Evolutionary conservation across 371 early-diverging fungal species (phyloP), one percentile per base, ranked within the genome.

Genomic region (Haplosporangium sp.): DNA sequence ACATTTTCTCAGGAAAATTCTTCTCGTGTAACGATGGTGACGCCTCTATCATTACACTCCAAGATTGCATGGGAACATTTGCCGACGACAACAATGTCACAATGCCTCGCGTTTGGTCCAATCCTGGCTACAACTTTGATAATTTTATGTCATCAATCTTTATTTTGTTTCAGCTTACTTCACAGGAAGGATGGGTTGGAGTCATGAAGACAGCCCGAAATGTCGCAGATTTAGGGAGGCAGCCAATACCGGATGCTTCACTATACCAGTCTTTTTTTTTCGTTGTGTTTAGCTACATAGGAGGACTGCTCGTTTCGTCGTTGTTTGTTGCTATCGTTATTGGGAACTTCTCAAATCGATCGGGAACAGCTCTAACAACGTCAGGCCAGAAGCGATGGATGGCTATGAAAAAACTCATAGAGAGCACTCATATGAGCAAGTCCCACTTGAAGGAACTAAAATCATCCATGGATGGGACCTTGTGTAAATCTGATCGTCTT

Each of bases 101-200:
- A 6, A 64, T 76, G 3, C 93, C 93, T 0, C 87, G 92, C 37
- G 85, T 87, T 1, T 93, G 93, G 93, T 58, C 64, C 11, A 91
- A 92, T 59, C 92, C 91, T 0, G 84, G 85, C 39, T 92, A 90
- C 75, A 92, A 89, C 63, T 93, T 93, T 84, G 90, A 92, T 69
- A 86, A 87, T 11, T 91, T 93, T 79, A 84, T 87, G 61, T 73
- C 81, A 0, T 88, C 89, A 0, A 73, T 92, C 45, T 65, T 91
- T 63, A 87, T 91, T 42, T 74, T 93, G 1, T 87, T 93, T 52
- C 91, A 91, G 64, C 89, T 90, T 76, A 84, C 88, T 1, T 91
- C 91, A 35, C 91, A 91, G 58, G 93, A 93, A 74, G 92, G 92
- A 3, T 93, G 93, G 93, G 81, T 87, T 6, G 89, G 90, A 63